These are phyloP conservation scores for Rhypophila decipiens DNA, from an alignment of 495 filamentous ascomycete genomes.

Conservation along the genomic window DNA sequence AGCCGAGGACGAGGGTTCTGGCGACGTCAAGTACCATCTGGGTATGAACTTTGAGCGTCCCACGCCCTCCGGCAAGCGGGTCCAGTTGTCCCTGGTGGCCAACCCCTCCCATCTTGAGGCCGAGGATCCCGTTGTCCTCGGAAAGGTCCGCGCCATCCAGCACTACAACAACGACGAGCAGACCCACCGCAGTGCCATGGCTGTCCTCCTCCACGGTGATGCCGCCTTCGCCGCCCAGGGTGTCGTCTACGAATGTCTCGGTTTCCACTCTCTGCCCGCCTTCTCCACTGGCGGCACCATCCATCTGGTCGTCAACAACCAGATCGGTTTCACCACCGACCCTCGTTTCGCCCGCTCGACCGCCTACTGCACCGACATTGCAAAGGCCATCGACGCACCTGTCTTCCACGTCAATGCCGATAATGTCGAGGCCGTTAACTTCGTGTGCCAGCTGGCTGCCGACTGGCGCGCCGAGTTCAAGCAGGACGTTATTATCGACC, in stretches of 20 bases:
- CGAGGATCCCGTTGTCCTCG: slow-evolving; percentile 94
- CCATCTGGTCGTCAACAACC: slow-evolving; percentile 97
- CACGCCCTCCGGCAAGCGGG: slow-evolving; percentile 95
- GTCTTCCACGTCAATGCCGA: slow-evolving; percentile 99
- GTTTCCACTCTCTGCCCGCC: slow-evolving; percentile 87
- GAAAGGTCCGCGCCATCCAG: slow-evolving; percentile 95
- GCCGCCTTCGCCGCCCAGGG: slow-evolving; percentile 95
- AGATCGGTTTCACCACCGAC: slow-evolving; percentile 99
- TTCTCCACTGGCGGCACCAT: slow-evolving; percentile 98
- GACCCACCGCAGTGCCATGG: slow-evolving; percentile 83
- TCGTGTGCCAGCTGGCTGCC: slow-evolving; percentile 91
- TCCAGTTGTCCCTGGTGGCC: slow-evolving; percentile 94
- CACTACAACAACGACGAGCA: slow-evolving; percentile 98
- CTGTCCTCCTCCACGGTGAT: slow-evolving; percentile 91
- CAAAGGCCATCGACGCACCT: slow-evolving; percentile 95
- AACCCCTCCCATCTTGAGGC: slow-evolving; percentile 98
- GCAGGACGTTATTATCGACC: slow-evolving; percentile 92
- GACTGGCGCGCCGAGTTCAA: slow-evolving; percentile 99
- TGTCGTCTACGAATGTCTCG: slow-evolving; percentile 96
- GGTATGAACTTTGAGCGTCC: slow-evolving; percentile 99
- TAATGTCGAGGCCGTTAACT: slow-evolving; percentile 96
- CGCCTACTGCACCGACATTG: slow-evolving; percentile 98
- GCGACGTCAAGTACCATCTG: slow-evolving; percentile 98
- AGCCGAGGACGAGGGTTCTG: slow-evolving; percentile 90
- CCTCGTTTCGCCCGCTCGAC: slow-evolving; percentile 95